Percentiles rank a stretch among this genome's conserved stretches.
phyloP scores from a whole-genome alignment of 371 early-diverging fungal genomes.

The Mortierella polycephala region DNA sequence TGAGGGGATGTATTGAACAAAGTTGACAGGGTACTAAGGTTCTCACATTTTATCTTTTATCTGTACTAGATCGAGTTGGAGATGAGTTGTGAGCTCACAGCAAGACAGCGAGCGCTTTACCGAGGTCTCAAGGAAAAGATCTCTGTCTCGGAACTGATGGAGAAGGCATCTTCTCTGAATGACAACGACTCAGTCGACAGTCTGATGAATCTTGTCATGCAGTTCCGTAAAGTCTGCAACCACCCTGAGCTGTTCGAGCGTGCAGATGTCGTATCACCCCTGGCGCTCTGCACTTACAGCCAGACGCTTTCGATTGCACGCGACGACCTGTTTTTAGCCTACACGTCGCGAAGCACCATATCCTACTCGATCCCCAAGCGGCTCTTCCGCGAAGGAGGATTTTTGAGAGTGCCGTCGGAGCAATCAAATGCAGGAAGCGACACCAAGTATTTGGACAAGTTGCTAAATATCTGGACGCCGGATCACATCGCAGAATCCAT shows the following conservation, averaged over 20 bases:
- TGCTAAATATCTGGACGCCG: conserved; percentile 69
- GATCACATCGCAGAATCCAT: conserved; percentile 64
- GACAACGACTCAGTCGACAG: conserved; percentile 77
- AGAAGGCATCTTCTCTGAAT: conserved; percentile 73
- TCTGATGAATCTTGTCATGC: conserved; percentile 97
- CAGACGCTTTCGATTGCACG: conserved; percentile 72
- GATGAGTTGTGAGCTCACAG: conserved; percentile 86
- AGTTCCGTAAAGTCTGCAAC: conserved; percentile 98
- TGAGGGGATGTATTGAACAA: too few species aligned
- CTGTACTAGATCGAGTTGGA: conserved; percentile 79
- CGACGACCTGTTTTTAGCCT: conserved; percentile 68
- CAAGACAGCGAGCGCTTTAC: conserved; percentile 85
- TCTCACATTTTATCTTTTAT: background rate
- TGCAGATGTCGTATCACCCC: conserved; percentile 83
- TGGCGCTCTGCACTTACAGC: conserved; percentile 71
- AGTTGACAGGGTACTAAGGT: background rate
- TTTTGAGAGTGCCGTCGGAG: conserved; percentile 59
- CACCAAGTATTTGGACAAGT: conserved; percentile 62
- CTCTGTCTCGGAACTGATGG: conserved; percentile 83
- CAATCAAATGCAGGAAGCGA: conserved; percentile 62
- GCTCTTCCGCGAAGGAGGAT: conserved; percentile 75
- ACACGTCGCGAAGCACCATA: conserved; percentile 72
- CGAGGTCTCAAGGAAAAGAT: conserved; percentile 84
- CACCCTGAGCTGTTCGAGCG: conserved; percentile 99
- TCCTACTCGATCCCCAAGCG: conserved; percentile 73